Evolutionary conservation across 306 rosid species (phyloP), one percentile per base, ranked within the genome.

Genomic region (Corylus avellana): DNA sequence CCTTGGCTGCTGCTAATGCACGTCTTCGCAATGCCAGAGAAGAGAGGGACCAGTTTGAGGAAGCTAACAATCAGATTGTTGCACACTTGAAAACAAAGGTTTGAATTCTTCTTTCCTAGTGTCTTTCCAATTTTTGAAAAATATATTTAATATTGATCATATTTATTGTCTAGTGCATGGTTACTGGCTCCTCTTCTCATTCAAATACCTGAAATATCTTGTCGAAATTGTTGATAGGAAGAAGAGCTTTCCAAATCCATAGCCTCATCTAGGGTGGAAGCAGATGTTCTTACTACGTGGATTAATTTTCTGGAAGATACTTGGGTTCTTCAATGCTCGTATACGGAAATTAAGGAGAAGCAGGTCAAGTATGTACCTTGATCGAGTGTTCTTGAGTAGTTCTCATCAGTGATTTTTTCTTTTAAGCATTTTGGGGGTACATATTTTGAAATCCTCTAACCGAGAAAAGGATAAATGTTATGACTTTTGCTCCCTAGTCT

Each of bases 21-120:
- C 98, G 96, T 73, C 84, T 91, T 74, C 90, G 85, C 85, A 90
- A 93, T 91, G 85, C 87, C 76, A 87, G 87, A 84, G 99, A 95
- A 89, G 99, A 95, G 91, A 91, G 93, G 78, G 98, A 95, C 61
- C 99, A 95, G 83, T 91, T 95, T 87, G 96, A 95, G 87, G 99
- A 93, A 90, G 98, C 99, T 56, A 95, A 90, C 81, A 88, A 85
- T 85, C 96, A 91, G 87, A 93, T 95, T 81, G 90, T 95, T 80
- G 96, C 76, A 12, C 99, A 95, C 85, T 85, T 90, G 78, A 92
- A 89, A 88, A 81, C 83, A 73, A 93, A 90, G 97, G 99, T 91
- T 73, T 70, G 72, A 53, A 46, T 51, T 76, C 37, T 74, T 72
- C 55, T 72, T 27, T 77, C 18, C 53, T 37, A 67, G 57, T 25